A percentile compares a stretch with the other conserved stretches of the same genome.
Evolutionary conservation across 192 early-diverging fungal genomes (phyloP).

Genomic region (Linnemannia zychae): DNA sequence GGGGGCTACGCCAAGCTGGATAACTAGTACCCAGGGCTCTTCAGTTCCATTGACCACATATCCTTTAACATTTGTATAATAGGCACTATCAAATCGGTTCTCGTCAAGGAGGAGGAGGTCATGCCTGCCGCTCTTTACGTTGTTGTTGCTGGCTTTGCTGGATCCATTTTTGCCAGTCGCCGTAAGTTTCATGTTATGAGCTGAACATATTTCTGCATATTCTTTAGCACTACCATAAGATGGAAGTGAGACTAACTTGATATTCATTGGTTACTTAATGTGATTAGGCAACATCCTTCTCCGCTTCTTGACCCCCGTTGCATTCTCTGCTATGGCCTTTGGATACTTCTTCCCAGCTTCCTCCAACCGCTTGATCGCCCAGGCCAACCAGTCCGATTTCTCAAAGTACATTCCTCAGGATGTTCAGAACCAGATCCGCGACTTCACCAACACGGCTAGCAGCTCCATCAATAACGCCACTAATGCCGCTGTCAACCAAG

Average conservation of each 20-base stretch:
- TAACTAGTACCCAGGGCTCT: not conserved
- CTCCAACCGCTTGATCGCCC: slow-evolving; percentile 46
- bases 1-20: not conserved
- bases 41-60: not conserved
- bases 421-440: slow-evolving; percentile 53
- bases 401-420: slow-evolving; percentile 47
- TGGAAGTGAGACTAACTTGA: not conserved
- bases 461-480: slow-evolving; percentile 6
- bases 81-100: slow-evolving; percentile 53
- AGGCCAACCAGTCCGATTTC: slow-evolving; percentile 47
- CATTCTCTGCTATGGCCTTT: slow-evolving; percentile 54
- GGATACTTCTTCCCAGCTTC: slow-evolving; percentile 56
- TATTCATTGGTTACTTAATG: not conserved
- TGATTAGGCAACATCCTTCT: slow-evolving; percentile 43
- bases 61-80: not conserved
- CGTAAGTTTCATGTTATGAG: slow-evolving; percentile 20
- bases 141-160: slow-evolving; percentile 53
- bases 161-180: slow-evolving; percentile 48
- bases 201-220: not conserved
- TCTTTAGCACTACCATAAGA: not conserved
- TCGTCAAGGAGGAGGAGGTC: slow-evolving; percentile 57
- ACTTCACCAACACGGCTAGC: slow-evolving; percentile 23
- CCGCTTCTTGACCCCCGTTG: slow-evolving; percentile 46
- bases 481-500: not conserved
- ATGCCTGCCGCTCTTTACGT: slow-evolving; percentile 57